Conservation (phyloP, 2,329 filamentous ascomycete species). For the Hypoxylon sp. region DNA sequence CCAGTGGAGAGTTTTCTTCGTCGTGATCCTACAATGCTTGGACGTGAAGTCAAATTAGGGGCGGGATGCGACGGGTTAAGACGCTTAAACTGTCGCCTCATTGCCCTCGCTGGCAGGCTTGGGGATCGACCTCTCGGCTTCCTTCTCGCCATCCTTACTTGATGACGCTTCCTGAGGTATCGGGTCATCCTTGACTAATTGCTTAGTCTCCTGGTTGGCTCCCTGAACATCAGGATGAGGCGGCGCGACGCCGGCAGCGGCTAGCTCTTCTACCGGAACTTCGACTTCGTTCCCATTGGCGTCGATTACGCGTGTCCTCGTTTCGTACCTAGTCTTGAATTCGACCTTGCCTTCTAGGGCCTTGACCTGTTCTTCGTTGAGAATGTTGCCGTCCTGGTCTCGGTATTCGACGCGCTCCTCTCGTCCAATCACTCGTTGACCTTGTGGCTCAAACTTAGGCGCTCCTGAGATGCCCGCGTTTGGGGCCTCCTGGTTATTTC, state of each 20-base stretch:
- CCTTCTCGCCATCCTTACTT: constrained; percentile 72
- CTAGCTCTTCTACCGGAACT: constrained; percentile 59
- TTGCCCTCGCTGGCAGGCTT: constrained; percentile 76
- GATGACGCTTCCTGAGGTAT: constrained; percentile 59
- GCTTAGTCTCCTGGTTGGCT: constrained; percentile 70
- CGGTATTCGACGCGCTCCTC: constrained; percentile 95
- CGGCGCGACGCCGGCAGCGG: constrained; percentile 64
- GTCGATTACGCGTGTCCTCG: constrained; percentile 88
- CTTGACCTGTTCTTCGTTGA: constrained; percentile 86
- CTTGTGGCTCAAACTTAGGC: constrained; percentile 62
- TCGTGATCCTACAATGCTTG: constrained; percentile 20
- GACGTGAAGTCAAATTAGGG: constrained; percentile 16
- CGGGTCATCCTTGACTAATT: constrained; percentile 58
- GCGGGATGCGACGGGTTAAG: constrained; percentile 1
- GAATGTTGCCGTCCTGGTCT: constrained; percentile 91
- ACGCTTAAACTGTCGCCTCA: constrained; percentile 63
- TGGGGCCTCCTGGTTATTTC: constrained; percentile 44
- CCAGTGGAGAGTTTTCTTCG: constrained; percentile 34
- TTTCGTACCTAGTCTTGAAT: constrained; percentile 96
- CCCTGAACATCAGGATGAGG: constrained; percentile 75
- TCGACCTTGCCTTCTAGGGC: constrained; percentile 91
- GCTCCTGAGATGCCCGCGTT: constrained; percentile 62
- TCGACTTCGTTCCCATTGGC: constrained; percentile 82
- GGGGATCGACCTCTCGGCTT: constrained; percentile 67
- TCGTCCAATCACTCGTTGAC: constrained; percentile 65